Conservation (phyloP, 495 filamentous ascomycete species). For the Neurospora tetraspora region DNA sequence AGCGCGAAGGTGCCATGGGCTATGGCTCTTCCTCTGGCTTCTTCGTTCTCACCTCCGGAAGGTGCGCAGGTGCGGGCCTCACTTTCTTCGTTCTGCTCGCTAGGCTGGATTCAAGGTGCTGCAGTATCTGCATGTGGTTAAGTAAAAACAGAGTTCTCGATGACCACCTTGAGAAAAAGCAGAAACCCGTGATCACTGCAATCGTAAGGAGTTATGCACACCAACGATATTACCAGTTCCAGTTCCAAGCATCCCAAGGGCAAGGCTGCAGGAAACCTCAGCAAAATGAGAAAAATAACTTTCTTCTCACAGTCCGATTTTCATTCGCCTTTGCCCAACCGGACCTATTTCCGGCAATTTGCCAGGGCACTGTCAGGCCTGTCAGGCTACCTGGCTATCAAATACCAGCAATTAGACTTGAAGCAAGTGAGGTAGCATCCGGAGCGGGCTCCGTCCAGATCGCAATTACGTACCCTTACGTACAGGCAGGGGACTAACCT, state of each 20-base stretch:
- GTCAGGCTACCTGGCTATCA: not conserved
- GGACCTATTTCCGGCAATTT: not conserved
- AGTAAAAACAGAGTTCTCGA: not conserved
- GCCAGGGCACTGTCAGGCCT: not conserved
- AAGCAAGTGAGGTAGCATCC: not conserved
- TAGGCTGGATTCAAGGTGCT: not conserved
- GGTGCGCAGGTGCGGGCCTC: not conserved
- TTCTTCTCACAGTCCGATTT: not conserved
- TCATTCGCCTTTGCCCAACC: not conserved
- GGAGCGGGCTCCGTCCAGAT: not conserved
- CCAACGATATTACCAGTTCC: not conserved
- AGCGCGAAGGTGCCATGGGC: not conserved
- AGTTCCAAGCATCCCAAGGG: not conserved
- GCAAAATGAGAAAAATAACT: not conserved
- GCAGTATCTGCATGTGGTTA: not conserved
- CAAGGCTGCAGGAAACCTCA: not conserved
- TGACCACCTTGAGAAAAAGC: not conserved
- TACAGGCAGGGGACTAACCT: not conserved
- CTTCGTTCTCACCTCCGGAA: not conserved
- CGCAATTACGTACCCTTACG: not conserved
- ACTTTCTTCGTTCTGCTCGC: not conserved
- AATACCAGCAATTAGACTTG: not conserved
- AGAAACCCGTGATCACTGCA: not conserved
- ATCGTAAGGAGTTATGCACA: not conserved
- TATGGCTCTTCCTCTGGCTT: not conserved